Base-by-base conservation (phyloP, 257 asterid species). In the Paraleonurus japonicus region DNA sequence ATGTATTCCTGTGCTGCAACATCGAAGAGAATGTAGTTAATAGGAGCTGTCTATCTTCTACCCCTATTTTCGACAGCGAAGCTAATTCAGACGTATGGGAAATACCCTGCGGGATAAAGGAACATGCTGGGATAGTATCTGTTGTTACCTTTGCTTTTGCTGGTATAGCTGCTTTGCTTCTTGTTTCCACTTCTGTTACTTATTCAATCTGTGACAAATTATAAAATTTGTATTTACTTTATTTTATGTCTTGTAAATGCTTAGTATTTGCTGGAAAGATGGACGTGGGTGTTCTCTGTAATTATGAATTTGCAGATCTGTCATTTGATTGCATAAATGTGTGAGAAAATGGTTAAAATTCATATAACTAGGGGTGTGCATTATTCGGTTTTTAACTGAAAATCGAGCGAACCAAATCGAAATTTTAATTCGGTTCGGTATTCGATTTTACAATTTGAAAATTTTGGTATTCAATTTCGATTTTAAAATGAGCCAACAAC, bases 91-190 rank as follows among this genome's bases (percentile, higher is more conserved):
- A 71, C 23, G 65, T 63, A 39, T 93, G 98, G 98, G 90, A 90
- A 61, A 85, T 90, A 65, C 97, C 98, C 4, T 84, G 94, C 68
- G 98, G 97, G 37, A 76, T 63, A 11, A 80, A 80, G 79, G 85
- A 82, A 64, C 97, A 90, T 66, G 82, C 89, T 5, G 48, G 66
- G 45, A 61, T 82, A 12, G 96, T 94, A 39, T 84, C 90, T 20
- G 71, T 78, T 35, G 77, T 86, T 74, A 94, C 96, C 13, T 90
- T 90, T 41, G 63, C 81, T 5, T 82, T 76, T 51, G 96, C 97
- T n/a, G 37, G 82, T 61, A 57, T 78, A 12, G 72, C 89, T 11
- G 87, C 96, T 73, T 74, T 85, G 74, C 78, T 89, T 8, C 81
- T 92, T 20, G 78, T 87, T 51, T 50, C 64, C 54, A 15, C 89